Evolutionary conservation across 1,284 basidiomycete species (phyloP), one percentile per base, ranked within the genome.

Genomic region (Sparassis latifolia): DNA sequence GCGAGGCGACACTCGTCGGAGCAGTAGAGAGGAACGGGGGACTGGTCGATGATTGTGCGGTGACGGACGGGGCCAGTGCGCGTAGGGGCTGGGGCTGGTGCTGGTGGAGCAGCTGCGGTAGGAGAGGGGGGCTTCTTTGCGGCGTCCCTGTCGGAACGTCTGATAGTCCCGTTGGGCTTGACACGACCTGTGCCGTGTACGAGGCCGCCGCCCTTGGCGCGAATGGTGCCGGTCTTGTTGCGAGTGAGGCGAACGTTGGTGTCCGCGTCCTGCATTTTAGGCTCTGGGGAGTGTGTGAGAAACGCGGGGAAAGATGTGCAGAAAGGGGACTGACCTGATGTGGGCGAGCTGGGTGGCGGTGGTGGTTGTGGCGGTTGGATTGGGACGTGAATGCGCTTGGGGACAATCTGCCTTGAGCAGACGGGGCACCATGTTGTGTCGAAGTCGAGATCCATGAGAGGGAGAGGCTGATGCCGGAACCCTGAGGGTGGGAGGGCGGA

Each of bases 21-120:
- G 69, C 86, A 90, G 69, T 89, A 90, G 55, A 89, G 76, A 27
- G 86, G 85, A 2, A 79, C 79, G 9, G 83, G 86, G 1, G 75
- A 73, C 63, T 84, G 84, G 69, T 88, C 86, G 69, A 89, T 88
- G 67, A 88, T 72, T 3, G 79, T 81, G 41, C 79, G 77, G 43
- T 75, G 72, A 58, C 79, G 79, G 35, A 74, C 55, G 10, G 71
- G 67, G 5, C 47, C 51, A n/a, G n/a, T n/a, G n/a, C n/a, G n/a
- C n/a, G n/a, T n/a, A n/a, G n/a, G n/a, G 20, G 46, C 31, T 2
- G 51, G 46, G 27, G 42, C 42, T 27, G 32, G 27, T 4, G 35
- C 32, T 3, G 62, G 10, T 10, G 48, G 43, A 32, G 47, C 52
- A 27, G 55, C 49, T 20, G 31, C 52, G 48, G 29, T 45, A n/a